These are phyloP conservation scores for Isabelozyma gotoi DNA, from an alignment of 805 yeast species.

Conservation along the genomic window DNA sequence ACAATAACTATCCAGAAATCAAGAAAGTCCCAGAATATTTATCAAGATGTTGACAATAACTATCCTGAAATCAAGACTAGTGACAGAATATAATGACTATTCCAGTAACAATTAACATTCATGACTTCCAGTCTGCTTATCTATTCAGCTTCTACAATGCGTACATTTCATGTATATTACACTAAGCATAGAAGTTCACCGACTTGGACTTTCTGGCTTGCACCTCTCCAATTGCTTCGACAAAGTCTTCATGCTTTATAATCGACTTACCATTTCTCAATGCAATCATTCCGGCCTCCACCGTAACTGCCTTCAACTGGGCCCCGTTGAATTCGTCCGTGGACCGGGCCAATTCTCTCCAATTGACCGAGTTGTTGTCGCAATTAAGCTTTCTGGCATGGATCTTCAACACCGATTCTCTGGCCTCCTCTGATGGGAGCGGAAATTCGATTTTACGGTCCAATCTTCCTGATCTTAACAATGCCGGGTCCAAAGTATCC, in stretches of 20 bases:
- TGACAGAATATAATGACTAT: no score
- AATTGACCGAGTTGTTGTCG: slow-evolving; percentile 80
- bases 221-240: slow-evolving; percentile 96
- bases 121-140: no score
- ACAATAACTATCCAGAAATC: no score
- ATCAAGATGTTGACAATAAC: no score
- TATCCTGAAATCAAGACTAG: no score
- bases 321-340: slow-evolving; percentile 99
- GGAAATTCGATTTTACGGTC: slow-evolving; percentile 99
- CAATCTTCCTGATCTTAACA: slow-evolving; percentile 93
- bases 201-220: slow-evolving; percentile 96
- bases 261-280: slow-evolving; percentile 88
- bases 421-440: slow-evolving; percentile 93
- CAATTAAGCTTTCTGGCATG: slow-evolving; percentile 97
- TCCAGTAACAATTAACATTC: no score
- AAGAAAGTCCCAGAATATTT: no score
- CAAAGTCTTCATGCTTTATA: slow-evolving; percentile 96
- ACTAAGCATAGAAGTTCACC: slow-evolving; percentile 90
- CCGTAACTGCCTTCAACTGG: slow-evolving; percentile 96
- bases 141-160: no score
- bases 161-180: not conserved
- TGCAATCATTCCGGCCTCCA: slow-evolving; percentile 99
- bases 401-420: slow-evolving; percentile 94
- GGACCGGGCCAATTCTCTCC: slow-evolving; percentile 97
- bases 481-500: slow-evolving; percentile 97